Evolutionary conservation across 2,329 filamentous ascomycete species (phyloP), one percentile per base, ranked within the genome.

Genomic region (Lachnellula hyalina): DNA sequence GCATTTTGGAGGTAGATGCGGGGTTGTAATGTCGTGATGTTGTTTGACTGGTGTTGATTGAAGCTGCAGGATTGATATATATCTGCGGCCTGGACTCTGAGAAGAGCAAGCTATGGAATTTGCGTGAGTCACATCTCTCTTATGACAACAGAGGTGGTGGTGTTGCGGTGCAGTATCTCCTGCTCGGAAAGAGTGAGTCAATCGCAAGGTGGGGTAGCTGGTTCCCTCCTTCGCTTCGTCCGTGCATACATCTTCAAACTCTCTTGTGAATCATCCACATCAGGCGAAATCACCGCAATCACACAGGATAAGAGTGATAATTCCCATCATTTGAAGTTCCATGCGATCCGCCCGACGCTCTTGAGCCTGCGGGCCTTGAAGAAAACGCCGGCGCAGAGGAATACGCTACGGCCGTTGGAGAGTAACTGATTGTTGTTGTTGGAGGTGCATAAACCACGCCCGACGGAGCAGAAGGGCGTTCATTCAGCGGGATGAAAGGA

Each of bases 1-100:
- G 74, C 84, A 87, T 87, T 53, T 53, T 65, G 57, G 40, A 35
- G 14, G 12, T 17, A 8, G 23, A 32, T 47, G 12, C 25, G 19
- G 19, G 41, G 15, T 41, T 23, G 41, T 44, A 19, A 19, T 44
- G 41, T 23, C 5, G 41, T 23, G 41, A 44, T 19, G 41, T 3
- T 44, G 19, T 44, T 44, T 19, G 41, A 19, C 19, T 44, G 15
- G 5, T 44, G 21, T 12, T 12, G 9, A 25, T 12, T 12, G 9
- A 44, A 44, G 21, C 12, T 19, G 21, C 41, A 32, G 28, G 38
- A 41, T n/a, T 41, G 15, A 41, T 41, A 41, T 32, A 4, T 12
- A 32, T 4, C 28, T 32, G 28, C 28, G 28, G 9, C 28, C 8
- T 32, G 28, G 28, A 32, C 19, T 21, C 7, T 44, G 41, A 44